Evolutionary conservation across 345 rosid species (phyloP).

Genomic region (Euphorbia tirucalli): DNA sequence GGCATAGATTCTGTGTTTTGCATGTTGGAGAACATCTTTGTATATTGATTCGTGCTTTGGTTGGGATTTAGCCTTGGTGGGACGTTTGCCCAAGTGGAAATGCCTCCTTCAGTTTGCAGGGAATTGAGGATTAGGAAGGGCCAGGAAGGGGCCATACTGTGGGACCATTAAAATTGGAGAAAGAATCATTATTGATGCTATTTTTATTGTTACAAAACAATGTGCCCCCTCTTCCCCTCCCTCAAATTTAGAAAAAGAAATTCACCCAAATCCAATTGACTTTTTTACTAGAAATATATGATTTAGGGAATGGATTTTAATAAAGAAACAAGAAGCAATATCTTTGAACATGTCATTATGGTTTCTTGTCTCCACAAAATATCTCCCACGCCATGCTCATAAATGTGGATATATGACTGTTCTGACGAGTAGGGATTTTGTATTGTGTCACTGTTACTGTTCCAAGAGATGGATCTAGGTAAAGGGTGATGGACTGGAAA

Average conservation of each 20-base stretch:
- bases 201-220: no score
- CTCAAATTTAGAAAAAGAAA: not conserved
- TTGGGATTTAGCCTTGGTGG: not conserved
- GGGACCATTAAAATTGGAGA: no score
- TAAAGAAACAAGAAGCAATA: not conserved
- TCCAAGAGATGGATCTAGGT: not conserved
- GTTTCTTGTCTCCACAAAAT: not conserved
- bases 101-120: not conserved
- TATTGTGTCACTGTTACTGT: not conserved
- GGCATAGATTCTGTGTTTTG: not conserved
- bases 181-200: no score
- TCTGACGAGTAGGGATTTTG: not conserved
- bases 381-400: not conserved
- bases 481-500: not conserved
- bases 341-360: not conserved
- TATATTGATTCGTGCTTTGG: not conserved
- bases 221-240: no score
- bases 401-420: not conserved
- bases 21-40: not conserved
- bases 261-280: not conserved
- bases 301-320: not conserved
- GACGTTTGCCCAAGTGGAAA: no score
- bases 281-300: not conserved
- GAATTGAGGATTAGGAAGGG: no score
- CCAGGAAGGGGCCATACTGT: no score